Percentiles rank a stretch among this genome's conserved stretches.
Conservation (phyloP, 345 rosid genomes). For the Noccaea caerulescens region DNA sequence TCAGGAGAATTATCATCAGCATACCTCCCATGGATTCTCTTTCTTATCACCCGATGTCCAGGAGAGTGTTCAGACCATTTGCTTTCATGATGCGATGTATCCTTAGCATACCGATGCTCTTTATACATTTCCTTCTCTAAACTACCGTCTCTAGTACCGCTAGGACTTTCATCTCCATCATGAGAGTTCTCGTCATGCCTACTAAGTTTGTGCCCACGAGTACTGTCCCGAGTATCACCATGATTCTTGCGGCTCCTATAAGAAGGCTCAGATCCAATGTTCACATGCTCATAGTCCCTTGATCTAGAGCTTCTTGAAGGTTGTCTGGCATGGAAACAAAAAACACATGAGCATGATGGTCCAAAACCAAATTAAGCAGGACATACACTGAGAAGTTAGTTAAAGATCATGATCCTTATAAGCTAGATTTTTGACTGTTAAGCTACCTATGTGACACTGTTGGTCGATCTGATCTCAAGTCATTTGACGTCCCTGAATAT, state of each 20-base stretch:
- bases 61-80: slow-evolving; percentile 44
- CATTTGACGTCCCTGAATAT: slow-evolving; percentile 39
- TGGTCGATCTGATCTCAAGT: slow-evolving; percentile 39
- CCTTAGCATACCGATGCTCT: slow-evolving; percentile 36
- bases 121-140: slow-evolving; percentile 41
- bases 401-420: slow-evolving; percentile 21
- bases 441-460: slow-evolving; percentile 53
- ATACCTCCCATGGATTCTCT: slow-evolving; percentile 39
- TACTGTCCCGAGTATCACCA: slow-evolving; percentile 33
- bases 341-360: slow-evolving; percentile 28
- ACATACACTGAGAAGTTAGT: not conserved
- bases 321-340: slow-evolving; percentile 48
- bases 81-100: slow-evolving; percentile 32
- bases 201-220: slow-evolving; percentile 20
- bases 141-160: slow-evolving; percentile 46
- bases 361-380: slow-evolving; percentile 9
- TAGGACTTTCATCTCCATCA: slow-evolving; percentile 43
- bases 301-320: slow-evolving; percentile 57
- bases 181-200: slow-evolving; percentile 28
- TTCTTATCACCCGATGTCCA: slow-evolving; percentile 29
- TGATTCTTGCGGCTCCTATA: slow-evolving; percentile 41
- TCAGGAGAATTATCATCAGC: slow-evolving; percentile 41
- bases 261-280: slow-evolving; percentile 34
- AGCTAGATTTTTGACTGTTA: slow-evolving; percentile 1
- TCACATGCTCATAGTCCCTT: slow-evolving; percentile 44